Base-by-base conservation (phyloP, 768 basidiomycete genomes). In the Ephemerocybe angulata region DNA sequence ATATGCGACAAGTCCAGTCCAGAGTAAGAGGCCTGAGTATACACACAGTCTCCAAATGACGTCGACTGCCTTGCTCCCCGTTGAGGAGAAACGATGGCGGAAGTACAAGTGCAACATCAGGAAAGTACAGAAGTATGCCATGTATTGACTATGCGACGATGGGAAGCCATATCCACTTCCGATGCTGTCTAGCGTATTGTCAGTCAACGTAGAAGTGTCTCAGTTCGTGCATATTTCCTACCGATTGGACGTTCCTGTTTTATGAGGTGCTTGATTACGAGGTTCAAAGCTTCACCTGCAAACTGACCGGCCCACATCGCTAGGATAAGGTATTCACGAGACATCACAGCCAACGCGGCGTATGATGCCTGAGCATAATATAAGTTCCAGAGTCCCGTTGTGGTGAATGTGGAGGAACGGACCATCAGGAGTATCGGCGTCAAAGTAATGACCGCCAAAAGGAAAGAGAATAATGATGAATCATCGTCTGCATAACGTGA, bases 81-180 rank as follows among this genome's bases (percentile, higher is more conserved):
- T 82, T 2, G 81, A 68, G 2, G 74, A 53, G 59, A 88, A 90
- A 3, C 78, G 76, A 62, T 92, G 89, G 31, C 83, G 81, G 58
- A 83, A 85, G 58, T 79, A 80, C 47, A 93, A 64, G 69, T 93
- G 91, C 63, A 86, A 83, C 40, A 85, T 64, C 41, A 93, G 67
- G 67, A 93, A 93, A 0, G 88, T 76, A 4, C 86, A 76, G 59
- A 93, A 93, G 69, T 88, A 93, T 15, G 84, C 91, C 91, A 93
- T 92, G 66, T 86, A 91, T 68, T 93, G 91, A 68, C 88, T 90
- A 64, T 93, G 91, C 13, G 89, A 91, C 0, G 90, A 92, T 0
- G 91, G 91, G 61, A 93, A 93, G 6, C 90, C 91, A 64, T 91
- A 93, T 13, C 90, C 90, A 52, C 79, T 79, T 19, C 85, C 86